Evolutionary conservation across 139 green algal species (phyloP), one percentile per base, ranked within the genome.

Genomic region (Chlorella vulgaris): DNA sequence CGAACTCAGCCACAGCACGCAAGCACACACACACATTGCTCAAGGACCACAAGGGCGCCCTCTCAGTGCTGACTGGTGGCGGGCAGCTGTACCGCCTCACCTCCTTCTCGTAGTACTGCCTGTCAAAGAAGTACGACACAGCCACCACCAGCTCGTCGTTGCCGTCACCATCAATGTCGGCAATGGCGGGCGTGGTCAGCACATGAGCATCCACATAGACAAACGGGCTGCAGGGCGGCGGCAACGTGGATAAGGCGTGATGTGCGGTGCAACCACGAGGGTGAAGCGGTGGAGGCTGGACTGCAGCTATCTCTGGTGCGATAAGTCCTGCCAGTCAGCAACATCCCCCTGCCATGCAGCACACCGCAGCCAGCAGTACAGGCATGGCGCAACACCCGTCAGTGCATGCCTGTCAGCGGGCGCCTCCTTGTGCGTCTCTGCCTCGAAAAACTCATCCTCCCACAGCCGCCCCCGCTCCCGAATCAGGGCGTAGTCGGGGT

Each of bases 111-210:
- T 98, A 98, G 84, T 97, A 96, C 42, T 95, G 90, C 38, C 76
- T 38, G 87, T 98, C 96, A 78, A 93, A 99, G 70, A 97, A 98
- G 86, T 98, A 98, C 18, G 90, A 93, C 2, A 95, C 94, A 1
- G 91, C 86, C 38, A 98, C 35, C 13, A 99, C 92, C 43, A 99
- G 85, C 81, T 99, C 96, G 38, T 98, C 93, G 24, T 86, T 61
- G 3, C 94, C 95, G 70, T 99, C 96, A 0, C 84, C 91, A 76
- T 99, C 96, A 19, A 99, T 92, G 88, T 99, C 96, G 5, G 84
- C 96, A 42, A 99, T 91, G 74, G 89, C 90, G 36, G 96, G 95
- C 4, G 92, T 98, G 86, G 86, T 90, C 78, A 98, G 81, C 19
- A 99, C 82, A 89, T 99, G 96, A 0, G 96, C 71, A 83, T 99